These are phyloP conservation scores for Aureobasidium leucospermi DNA, from an alignment of 2,329 filamentous ascomycete genomes.

Conservation along the genomic window DNA sequence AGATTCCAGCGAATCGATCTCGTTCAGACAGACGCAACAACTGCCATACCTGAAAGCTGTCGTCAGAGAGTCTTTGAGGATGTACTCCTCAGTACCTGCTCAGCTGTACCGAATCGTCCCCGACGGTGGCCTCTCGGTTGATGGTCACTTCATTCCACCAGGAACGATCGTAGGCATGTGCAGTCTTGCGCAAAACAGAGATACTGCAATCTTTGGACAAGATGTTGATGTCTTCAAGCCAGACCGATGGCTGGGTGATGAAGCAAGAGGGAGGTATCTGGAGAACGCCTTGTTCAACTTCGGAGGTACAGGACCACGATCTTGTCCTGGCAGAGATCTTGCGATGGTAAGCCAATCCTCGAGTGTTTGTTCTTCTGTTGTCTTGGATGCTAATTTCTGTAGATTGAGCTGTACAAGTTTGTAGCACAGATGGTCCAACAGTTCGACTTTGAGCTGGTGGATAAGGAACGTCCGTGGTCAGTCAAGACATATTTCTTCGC, in stretches of 20 bases:
- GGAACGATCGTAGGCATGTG: conserved; percentile 15
- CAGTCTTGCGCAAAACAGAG: conserved; percentile 56
- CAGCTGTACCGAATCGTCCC: conserved; percentile 26
- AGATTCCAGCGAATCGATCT: background rate
- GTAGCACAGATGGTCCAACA: conserved; percentile 17
- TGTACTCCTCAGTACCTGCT: background rate
- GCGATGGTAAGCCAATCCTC: conserved; percentile 13
- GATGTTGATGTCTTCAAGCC: conserved; percentile 60
- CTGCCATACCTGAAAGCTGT: conserved; percentile 5
- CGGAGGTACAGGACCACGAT: conserved; percentile 19
- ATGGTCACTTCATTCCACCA: conserved; percentile 18
- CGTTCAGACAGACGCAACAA: conserved; percentile 24
- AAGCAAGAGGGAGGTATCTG: conserved; percentile 20
- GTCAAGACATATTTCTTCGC: conserved; percentile 17
- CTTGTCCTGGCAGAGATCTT: conserved; percentile 19
- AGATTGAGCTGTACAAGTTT: conserved; percentile 18
- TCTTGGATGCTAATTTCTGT: background rate
- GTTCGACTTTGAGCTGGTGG: conserved; percentile 18
- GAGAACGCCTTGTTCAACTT: conserved; percentile 18
- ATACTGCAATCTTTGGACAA: conserved; percentile 58
- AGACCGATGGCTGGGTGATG: conserved; percentile 55
- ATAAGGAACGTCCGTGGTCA: conserved; percentile 13
- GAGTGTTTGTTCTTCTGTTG: background rate
- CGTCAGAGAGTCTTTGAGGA: background rate
- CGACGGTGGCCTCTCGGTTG: conserved; percentile 1